Conservation (phyloP, 129 eudicot species). For the Lactuca sativa region DNA sequence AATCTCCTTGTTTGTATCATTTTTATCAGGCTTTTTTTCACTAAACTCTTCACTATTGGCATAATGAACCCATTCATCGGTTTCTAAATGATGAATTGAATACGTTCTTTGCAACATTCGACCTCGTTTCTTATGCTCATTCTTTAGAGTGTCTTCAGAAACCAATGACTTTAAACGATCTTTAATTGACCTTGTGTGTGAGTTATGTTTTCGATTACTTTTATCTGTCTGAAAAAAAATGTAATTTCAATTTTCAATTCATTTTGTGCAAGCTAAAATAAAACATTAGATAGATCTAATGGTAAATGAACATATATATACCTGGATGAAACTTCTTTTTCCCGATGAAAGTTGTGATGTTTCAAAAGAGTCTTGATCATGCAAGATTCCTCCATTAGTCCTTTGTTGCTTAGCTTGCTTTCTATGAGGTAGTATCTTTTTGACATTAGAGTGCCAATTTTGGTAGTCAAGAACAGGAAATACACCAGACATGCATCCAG, state of each 20-base stretch:
- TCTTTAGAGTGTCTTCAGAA: conserved; percentile 23
- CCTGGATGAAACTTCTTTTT: conserved; percentile 41
- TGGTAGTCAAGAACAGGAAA: conserved; percentile 63
- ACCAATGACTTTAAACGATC: conserved; percentile 58
- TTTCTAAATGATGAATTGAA: conserved; percentile 65
- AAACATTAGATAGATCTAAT: neutral
- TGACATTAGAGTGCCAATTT: conserved; percentile 56
- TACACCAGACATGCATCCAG: conserved; percentile 64
- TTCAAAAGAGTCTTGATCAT: conserved; percentile 33
- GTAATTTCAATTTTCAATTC: too few relatives aligned
- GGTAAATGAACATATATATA: conserved; percentile 25
- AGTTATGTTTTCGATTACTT: conserved; percentile 21
- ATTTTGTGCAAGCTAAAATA: neutral
- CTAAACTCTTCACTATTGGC: conserved; percentile 31
- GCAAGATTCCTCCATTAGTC: conserved; percentile 21
- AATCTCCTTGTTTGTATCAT: conserved; percentile 18
- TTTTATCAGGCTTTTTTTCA: conserved; percentile 10
- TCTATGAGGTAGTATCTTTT: conserved; percentile 49
- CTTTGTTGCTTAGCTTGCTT: conserved; percentile 42
- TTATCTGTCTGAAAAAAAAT: conserved; percentile 36
- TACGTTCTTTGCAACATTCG: conserved; percentile 42
- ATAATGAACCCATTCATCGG: conserved; percentile 47
- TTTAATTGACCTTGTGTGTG: conserved; percentile 49
- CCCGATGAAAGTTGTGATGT: conserved; percentile 33
- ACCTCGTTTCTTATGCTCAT: conserved; percentile 13